A percentile compares a stretch with the other conserved stretches of the same genome.
These are phyloP conservation scores for Glomus cerebriforme DNA, from an alignment of 192 early-diverging fungal genomes.

Conservation along the genomic window DNA sequence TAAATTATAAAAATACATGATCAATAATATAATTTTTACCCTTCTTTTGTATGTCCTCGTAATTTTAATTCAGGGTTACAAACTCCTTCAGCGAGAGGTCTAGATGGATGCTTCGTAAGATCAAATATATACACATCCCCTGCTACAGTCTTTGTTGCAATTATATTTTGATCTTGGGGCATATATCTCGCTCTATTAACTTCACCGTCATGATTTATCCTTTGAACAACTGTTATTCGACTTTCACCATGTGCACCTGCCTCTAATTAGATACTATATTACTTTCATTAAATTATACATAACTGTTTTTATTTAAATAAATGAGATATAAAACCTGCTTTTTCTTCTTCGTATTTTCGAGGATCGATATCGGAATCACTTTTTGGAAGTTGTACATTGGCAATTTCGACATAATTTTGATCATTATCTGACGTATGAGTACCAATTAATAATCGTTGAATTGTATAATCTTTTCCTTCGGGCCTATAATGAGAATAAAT, in stretches of 20 bases:
- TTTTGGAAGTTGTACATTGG: constrained; percentile 83
- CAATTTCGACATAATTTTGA: constrained; percentile 97
- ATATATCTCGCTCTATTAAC: constrained; percentile 98
- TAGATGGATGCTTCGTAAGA: constrained; percentile 83
- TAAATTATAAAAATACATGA: not conserved
- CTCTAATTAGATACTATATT: constrained; percentile 46
- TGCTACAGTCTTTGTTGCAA: constrained; percentile 89
- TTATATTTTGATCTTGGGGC: constrained; percentile 93
- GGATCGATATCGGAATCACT: constrained; percentile 61
- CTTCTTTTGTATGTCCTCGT: constrained; percentile 89
- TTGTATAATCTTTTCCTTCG: constrained; percentile 86
- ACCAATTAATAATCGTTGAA: constrained; percentile 89
- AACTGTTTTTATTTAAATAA: not conserved
- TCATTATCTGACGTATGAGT: constrained; percentile 97
- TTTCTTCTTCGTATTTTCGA: constrained; percentile 71
- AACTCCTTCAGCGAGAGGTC: constrained; percentile 70
- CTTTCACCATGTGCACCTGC: constrained; percentile 78
- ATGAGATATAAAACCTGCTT: constrained; percentile 53
- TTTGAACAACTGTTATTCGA: constrained; percentile 81
- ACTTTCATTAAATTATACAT: not conserved
- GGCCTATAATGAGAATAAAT: constrained; percentile 55
- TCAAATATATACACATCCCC: constrained; percentile 98
- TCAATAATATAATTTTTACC: constrained; percentile 52
- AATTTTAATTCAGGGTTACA: constrained; percentile 88
- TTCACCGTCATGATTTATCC: constrained; percentile 96